A percentile compares a stretch with the other conserved stretches of the same genome.
These are phyloP conservation scores for Racocetra persica DNA, from an alignment of 371 early-diverging fungal species.

Conservation along the genomic window DNA sequence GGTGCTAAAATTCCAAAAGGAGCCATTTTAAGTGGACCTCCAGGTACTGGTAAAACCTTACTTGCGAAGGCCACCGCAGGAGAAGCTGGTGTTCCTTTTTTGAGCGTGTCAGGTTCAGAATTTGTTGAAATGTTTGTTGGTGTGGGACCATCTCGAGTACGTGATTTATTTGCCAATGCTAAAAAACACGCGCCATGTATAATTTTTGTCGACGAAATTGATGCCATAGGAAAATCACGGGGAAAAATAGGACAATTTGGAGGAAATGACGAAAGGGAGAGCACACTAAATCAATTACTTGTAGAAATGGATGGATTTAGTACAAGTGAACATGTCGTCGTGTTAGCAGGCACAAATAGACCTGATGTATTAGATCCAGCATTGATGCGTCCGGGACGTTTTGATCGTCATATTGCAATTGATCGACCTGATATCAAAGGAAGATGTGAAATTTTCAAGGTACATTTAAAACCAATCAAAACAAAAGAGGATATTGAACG, in stretches of 20 bases:
- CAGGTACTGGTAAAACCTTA: constrained; percentile 99
- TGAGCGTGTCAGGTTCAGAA: constrained; percentile 98
- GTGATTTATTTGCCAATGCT: constrained; percentile 97
- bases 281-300: constrained; percentile 96
- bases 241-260: constrained; percentile 90
- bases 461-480: constrained; percentile 95
- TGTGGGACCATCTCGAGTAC: constrained; percentile 97
- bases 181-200: constrained; percentile 98
- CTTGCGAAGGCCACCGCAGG: constrained; percentile 99
- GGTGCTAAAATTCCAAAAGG: constrained; percentile 99
- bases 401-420: constrained; percentile 97
- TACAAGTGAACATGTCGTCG: constrained; percentile 91
- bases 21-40: constrained; percentile 98
- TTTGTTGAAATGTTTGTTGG: constrained; percentile 99
- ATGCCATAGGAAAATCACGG: constrained; percentile 99
- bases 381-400: constrained; percentile 96
- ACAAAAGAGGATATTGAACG: constrained; percentile 79
- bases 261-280: constrained; percentile 98
- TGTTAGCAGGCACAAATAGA: constrained; percentile 95
- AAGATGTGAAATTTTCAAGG: constrained; percentile 93
- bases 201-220: constrained; percentile 99
- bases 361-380: constrained; percentile 95
- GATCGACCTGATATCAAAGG: constrained; percentile 97
- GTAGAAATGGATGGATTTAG: constrained; percentile 99
- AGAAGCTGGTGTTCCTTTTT: constrained; percentile 97